A percentile compares a stretch with the other conserved stretches of the same genome.
Conservation (phyloP, 1,284 basidiomycete species). For the Ustilago sp. region DNA sequence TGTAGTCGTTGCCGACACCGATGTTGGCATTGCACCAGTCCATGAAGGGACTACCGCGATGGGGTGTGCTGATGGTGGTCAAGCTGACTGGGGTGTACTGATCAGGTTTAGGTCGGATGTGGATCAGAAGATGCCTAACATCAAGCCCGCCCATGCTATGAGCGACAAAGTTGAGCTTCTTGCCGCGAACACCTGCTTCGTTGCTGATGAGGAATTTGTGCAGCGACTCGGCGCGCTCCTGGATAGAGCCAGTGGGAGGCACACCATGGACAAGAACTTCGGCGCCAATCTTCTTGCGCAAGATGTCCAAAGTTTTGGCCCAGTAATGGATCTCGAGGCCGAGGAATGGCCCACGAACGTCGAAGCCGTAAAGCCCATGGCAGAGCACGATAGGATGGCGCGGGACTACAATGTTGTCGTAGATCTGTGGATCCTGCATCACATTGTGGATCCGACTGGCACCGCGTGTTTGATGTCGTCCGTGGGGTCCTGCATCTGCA, state of each 20-base stretch:
- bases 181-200: slow-evolving; percentile 75
- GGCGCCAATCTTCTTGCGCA: slow-evolving; percentile 85
- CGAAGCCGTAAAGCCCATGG: slow-evolving; percentile 91
- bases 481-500: slow-evolving; percentile 8
- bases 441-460: slow-evolving; percentile 47
- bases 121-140: slow-evolving; percentile 83
- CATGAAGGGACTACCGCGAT: slow-evolving; percentile 97
- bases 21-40: slow-evolving; percentile 83
- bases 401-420: slow-evolving; percentile 78
- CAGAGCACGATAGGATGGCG: slow-evolving; percentile 92
- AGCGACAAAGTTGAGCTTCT: slow-evolving; percentile 89
- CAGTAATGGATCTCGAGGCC: slow-evolving; percentile 86
- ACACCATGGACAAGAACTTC: slow-evolving; percentile 96
- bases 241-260: slow-evolving; percentile 91
- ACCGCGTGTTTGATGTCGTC: slow-evolving; percentile 23
- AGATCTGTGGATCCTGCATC: slow-evolving; percentile 54
- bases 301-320: slow-evolving; percentile 85
- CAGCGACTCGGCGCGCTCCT: slow-evolving; percentile 82
- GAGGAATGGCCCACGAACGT: slow-evolving; percentile 82
- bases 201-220: slow-evolving; percentile 78
- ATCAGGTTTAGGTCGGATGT: slow-evolving; percentile 77
- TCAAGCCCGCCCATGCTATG: slow-evolving; percentile 83
- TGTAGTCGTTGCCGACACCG: slow-evolving; percentile 65
- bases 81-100: slow-evolving; percentile 88
- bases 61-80: slow-evolving; percentile 92